Percentiles rank a stretch among this genome's conserved stretches.
phyloP scores from a whole-genome alignment of 1,284 basidiomycete genomes.

The Malassezia pachydermatis region DNA sequence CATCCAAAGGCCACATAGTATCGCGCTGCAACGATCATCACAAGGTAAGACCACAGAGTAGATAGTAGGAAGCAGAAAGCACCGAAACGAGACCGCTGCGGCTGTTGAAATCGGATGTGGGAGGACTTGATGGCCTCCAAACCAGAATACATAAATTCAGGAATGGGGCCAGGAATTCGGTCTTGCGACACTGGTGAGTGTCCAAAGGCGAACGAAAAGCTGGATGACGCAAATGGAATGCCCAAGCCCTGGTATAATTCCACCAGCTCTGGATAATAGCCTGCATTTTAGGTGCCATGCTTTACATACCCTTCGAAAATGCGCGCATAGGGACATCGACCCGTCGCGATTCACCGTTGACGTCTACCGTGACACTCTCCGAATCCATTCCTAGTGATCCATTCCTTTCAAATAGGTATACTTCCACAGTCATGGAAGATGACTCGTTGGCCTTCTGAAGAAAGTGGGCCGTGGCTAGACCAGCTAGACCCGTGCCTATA shows the following conservation, averaged over 20 bases:
- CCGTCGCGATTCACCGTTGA: conserved; percentile 10
- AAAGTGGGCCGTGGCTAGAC: conserved; percentile 77
- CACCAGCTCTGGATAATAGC: conserved; percentile 42
- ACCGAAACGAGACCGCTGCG: conserved; percentile 8
- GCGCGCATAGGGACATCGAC: conserved; percentile 46
- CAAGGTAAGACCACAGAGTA: conserved; percentile 32
- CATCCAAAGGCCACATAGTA: conserved; percentile 28
- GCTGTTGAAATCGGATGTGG: no score
- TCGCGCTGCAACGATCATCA: conserved; percentile 26
- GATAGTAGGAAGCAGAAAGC: not conserved
- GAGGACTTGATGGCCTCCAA: no score
- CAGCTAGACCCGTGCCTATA: conserved; percentile 76
- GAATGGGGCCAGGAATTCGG: not conserved
- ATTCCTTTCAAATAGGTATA: conserved; percentile 37
- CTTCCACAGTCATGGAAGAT: conserved; percentile 20
- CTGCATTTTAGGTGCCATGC: conserved; percentile 1
- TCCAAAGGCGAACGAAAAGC: conserved; percentile 39
- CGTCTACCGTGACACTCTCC: conserved; percentile 31
- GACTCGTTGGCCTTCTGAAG: conserved; percentile 48
- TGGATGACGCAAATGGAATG: conserved; percentile 22
- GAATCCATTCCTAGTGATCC: conserved; percentile 37
- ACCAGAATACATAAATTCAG: conserved; percentile 6
- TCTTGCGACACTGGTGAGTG: not conserved
- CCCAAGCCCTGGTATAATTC: conserved; percentile 29
- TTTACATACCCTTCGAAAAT: conserved; percentile 30